phyloP scores from a whole-genome alignment of 2,329 filamentous ascomycete species.

The Aaosphaeria pasadenensis region DNA sequence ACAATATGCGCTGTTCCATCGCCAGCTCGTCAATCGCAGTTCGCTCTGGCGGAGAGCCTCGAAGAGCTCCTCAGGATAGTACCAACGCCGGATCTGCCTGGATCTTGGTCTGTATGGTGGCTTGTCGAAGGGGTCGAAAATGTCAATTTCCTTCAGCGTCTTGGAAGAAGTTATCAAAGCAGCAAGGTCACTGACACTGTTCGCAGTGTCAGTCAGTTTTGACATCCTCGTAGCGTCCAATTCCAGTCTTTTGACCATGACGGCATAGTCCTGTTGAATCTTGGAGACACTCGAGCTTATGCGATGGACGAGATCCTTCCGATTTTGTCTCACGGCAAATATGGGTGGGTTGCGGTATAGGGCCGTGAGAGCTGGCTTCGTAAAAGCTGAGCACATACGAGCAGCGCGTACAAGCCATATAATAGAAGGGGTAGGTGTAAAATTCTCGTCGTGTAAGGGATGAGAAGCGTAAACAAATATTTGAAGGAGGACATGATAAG shows the following conservation, averaged over 20 bases:
- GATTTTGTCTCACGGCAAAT: conserved; percentile 49
- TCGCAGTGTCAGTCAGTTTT: conserved; percentile 51
- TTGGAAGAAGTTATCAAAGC: conserved; percentile 63
- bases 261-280: conserved; percentile 57
- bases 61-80: conserved; percentile 66
- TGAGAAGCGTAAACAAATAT: conserved; percentile 68
- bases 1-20: conserved; percentile 56
- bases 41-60: conserved; percentile 55
- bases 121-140: conserved; percentile 68
- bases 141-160: conserved; percentile 65
- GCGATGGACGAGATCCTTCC: conserved; percentile 45
- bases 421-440: conserved; percentile 43
- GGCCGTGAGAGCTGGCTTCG: conserved; percentile 69
- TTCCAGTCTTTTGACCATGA: conserved; percentile 68
- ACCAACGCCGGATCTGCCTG: conserved; percentile 57
- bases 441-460: conserved; percentile 52
- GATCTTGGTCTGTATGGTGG: conserved; percentile 62
- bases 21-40: conserved; percentile 49
- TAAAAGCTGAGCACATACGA: conserved; percentile 59
- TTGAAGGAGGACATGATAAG: conserved; percentile 66
- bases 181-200: conserved; percentile 55
- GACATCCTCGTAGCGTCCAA: conserved; percentile 63
- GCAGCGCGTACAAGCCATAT: conserved; percentile 66
- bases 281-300: conserved; percentile 50
- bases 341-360: conserved; percentile 70